Base-by-base conservation (phyloP, 768 basidiomycete species). In the Austroboletus eburneus region DNA sequence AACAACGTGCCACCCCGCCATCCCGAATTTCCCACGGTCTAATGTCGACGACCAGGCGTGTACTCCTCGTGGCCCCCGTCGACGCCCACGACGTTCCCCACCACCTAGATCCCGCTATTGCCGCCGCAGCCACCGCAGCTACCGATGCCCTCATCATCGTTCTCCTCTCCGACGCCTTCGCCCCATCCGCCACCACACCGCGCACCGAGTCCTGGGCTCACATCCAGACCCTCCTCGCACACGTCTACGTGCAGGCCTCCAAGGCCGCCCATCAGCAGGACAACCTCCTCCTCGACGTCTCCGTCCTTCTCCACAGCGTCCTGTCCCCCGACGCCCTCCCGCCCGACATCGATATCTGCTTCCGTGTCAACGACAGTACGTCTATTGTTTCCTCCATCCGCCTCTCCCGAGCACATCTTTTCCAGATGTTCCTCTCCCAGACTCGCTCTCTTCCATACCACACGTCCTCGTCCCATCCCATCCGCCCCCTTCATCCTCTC, bases 161-260 rank as follows among this genome's bases (percentile, higher is more conserved):
- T 52, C 74, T 90, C 51, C 69, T 86, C 61, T 83, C 85, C 9
- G 69, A 77, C 4, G 67, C 77, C 49, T 86, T 88, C 63, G 75
- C 78, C 36, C 51, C 49, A 29, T 10, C 50, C 20, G 20, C 51
- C 16, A 48, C 50, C 36, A 42, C 67, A 5, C 61, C 78, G 24
- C 77, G 74, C 48, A 73, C 77, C 2, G 65, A 62, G 16, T 64
- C 63, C 24, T 97, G 86, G 81, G 69, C 80, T 43, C 72, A 73
- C 17, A 73, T 93, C 3, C 90, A 94, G 68, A 68, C 76, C 9
- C 75, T 94, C 38, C 73, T 97, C 51, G 88, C 88, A 0, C 85
- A 80, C 58, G 78, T 88, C 32, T 96, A 97, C 64, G 87, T 90
- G 3, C 84, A 87, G 54, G 87, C 89, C n/a, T 85, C 85, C 13